A percentile compares a stretch with the other conserved stretches of the same genome.
Conservation (phyloP, 768 basidiomycete species). For the Auriscalpium microsporum region DNA sequence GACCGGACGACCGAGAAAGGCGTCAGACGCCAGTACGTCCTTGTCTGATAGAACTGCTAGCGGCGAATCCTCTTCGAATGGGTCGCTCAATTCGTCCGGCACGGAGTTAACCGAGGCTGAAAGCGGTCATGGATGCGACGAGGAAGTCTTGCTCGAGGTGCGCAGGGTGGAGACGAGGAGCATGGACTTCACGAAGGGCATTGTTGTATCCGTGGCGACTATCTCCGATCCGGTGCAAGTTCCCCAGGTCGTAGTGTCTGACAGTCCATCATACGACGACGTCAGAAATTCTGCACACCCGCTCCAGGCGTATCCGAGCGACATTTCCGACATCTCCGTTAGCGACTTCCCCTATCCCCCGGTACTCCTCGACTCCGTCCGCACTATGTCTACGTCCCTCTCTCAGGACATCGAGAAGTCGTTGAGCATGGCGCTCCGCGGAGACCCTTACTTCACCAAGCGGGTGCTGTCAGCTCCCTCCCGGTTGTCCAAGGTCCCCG, state of each 20-base stretch:
- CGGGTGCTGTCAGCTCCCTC: not conserved
- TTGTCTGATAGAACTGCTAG: not conserved
- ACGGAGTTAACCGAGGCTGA: not conserved
- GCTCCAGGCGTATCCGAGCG: not conserved
- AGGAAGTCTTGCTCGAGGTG: not conserved
- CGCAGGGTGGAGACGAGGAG: not conserved
- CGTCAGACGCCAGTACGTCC: not conserved
- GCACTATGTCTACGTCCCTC: not conserved
- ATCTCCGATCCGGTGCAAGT: not conserved
- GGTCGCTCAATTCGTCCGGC: not conserved
- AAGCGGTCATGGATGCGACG: not conserved
- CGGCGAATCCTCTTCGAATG: not conserved
- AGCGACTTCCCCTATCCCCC: not conserved
- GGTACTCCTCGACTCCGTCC: not conserved
- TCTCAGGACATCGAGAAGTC: not conserved
- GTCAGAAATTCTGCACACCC: not conserved
- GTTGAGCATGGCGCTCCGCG: not conserved
- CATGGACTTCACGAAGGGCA: not conserved
- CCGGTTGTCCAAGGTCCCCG: not conserved
- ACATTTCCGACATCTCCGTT: not conserved
- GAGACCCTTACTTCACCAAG: not conserved
- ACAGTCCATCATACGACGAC: not conserved
- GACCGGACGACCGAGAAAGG: not conserved
- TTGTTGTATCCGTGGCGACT: not conserved
- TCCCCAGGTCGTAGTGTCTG: not conserved